Percentiles rank a stretch among this genome's conserved stretches.
phyloP scores from a whole-genome alignment of 257 asterid species.

The Primulina eburnea region DNA sequence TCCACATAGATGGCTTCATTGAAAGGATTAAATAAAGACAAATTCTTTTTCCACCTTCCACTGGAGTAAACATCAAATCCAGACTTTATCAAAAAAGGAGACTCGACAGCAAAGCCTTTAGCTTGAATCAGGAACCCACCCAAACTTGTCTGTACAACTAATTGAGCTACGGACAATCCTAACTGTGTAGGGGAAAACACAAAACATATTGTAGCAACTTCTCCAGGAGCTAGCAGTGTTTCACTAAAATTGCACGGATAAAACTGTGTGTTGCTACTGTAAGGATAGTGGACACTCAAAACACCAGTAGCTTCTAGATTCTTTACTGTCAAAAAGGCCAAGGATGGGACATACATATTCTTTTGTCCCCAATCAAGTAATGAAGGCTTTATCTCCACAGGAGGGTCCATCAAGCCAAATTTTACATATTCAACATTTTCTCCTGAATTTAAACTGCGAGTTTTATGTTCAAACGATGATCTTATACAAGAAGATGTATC shows the following conservation, averaged over 20 bases:
- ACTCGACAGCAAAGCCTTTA: too few relatives aligned
- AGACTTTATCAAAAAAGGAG: too few relatives aligned
- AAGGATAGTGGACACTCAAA: conserved; percentile 52
- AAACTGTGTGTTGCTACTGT: conserved; percentile 75
- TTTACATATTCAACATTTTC: conserved; percentile 28
- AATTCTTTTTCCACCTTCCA: conserved; percentile 22
- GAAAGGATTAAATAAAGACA: conserved; percentile 77
- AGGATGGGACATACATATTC: conserved; percentile 52
- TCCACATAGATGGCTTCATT: conserved; percentile 64
- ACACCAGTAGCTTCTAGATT: conserved; percentile 45
- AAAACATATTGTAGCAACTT: conserved; percentile 56
- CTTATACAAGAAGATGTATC: conserved; percentile 39
- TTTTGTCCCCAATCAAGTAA: conserved; percentile 72
- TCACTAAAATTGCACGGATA: conserved; percentile 73
- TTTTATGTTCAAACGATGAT: conserved; percentile 30
- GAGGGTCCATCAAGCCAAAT: conserved; percentile 36
- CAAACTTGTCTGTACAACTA: too few relatives aligned
- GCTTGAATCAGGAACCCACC: too few relatives aligned
- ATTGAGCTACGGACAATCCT: too few relatives aligned
- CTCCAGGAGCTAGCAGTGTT: conserved; percentile 68
- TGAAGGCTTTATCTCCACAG: conserved; percentile 58
- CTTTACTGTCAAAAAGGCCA: conserved; percentile 51
- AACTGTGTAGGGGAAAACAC: conserved; percentile 49
- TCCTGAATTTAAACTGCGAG: conserved; percentile 27
- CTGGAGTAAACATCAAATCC: too few relatives aligned